Conservation (phyloP, 1,284 basidiomycete species). For the Trichosporon asahii region DNA sequence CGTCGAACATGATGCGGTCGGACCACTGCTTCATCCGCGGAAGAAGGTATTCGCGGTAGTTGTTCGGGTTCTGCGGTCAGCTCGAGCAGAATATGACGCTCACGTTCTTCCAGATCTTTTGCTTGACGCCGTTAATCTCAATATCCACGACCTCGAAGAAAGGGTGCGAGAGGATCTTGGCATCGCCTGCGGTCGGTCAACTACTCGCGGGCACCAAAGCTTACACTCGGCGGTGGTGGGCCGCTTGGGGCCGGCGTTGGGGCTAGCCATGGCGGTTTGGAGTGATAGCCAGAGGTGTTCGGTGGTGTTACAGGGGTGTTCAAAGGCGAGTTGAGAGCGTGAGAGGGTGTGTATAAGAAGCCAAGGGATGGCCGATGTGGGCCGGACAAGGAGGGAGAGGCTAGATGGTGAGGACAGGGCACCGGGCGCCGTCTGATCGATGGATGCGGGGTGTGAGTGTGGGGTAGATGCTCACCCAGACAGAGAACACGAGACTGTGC, state of each 20-base stretch:
- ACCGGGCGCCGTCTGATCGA: not conserved
- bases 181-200: conserved; percentile 27
- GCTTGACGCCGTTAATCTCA: conserved; percentile 28
- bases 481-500: no score
- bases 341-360: not conserved
- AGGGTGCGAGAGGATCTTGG: conserved; percentile 33
- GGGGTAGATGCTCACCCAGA: not conserved
- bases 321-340: not conserved
- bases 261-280: not conserved
- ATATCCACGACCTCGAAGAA: conserved; percentile 42
- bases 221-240: conserved; percentile 11
- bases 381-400: not conserved
- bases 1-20: conserved; percentile 36
- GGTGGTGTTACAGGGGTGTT: not conserved
- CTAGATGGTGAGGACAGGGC: not conserved
- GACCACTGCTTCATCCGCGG: conserved; percentile 25
- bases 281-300: not conserved
- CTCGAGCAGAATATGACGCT: conserved; percentile 6
- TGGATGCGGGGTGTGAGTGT: not conserved
- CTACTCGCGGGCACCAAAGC: not conserved
- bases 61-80: conserved; percentile 30
- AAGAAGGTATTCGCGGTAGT: conserved; percentile 39
- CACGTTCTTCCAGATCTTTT: conserved; percentile 43
- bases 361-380: not conserved
- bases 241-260: not conserved